Conservation (phyloP, 805 yeast genomes). For the Zygoascus bituminiphila region DNA sequence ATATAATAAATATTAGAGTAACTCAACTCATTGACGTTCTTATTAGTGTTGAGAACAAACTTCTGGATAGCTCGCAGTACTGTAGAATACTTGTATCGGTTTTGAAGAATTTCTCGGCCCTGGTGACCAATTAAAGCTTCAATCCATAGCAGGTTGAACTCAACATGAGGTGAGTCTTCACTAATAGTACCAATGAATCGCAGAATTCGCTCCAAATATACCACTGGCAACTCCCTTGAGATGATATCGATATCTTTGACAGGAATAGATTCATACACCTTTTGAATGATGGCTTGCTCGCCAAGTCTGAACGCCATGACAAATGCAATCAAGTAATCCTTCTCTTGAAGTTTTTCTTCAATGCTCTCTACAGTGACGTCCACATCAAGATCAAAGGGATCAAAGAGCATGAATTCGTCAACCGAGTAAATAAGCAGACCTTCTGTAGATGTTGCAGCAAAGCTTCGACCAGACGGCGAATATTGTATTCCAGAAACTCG, state of each 20-base stretch:
- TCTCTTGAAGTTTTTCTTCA: slow-evolving; percentile 47
- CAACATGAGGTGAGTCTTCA: slow-evolving; percentile 71
- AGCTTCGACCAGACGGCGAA: slow-evolving; percentile 83
- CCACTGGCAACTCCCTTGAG: slow-evolving; percentile 60
- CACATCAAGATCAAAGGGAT: slow-evolving; percentile 89
- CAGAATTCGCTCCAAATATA: slow-evolving; percentile 63
- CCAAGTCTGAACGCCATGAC: slow-evolving; percentile 92
- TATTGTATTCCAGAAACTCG: slow-evolving; percentile 70
- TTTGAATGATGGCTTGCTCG: slow-evolving; percentile 63
- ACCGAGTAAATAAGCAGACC: slow-evolving; percentile 78
- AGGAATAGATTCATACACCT: slow-evolving; percentile 67
- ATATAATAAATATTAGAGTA: slow-evolving; percentile 22
- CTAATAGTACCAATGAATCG: slow-evolving; percentile 60
- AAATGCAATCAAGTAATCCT: slow-evolving; percentile 64
- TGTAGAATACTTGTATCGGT: slow-evolving; percentile 55
- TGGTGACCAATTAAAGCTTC: slow-evolving; percentile 58
- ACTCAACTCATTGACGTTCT: slow-evolving; percentile 42
- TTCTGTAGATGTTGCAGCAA: slow-evolving; percentile 94
- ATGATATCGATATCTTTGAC: slow-evolving; percentile 61
- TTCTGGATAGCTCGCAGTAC: slow-evolving; percentile 64
- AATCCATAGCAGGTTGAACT: slow-evolving; percentile 78
- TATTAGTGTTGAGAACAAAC: slow-evolving; percentile 64
- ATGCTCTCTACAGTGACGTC: slow-evolving; percentile 84
- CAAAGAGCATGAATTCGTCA: slow-evolving; percentile 68
- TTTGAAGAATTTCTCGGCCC: slow-evolving; percentile 61